phyloP scores from a whole-genome alignment of 257 asterid genomes.

The Solanum chiquidenum region DNA sequence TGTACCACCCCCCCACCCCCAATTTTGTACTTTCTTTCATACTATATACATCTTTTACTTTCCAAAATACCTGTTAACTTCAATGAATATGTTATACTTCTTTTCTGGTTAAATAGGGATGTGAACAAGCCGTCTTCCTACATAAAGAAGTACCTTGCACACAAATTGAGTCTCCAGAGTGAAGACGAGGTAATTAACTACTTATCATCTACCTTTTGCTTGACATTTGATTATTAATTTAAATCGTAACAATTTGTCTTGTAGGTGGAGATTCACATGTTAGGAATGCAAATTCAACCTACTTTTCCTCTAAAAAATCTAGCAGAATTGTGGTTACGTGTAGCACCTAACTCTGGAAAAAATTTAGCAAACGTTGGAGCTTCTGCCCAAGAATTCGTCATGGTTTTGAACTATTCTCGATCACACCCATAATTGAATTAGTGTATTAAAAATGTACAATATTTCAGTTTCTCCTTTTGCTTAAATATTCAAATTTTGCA shows the following conservation, averaged over 20 bases:
- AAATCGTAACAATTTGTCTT: not conserved
- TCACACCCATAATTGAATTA: not conserved
- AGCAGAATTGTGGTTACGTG: constrained; percentile 2
- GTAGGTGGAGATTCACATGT: constrained; percentile 14
- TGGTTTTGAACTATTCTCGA: constrained; percentile 9
- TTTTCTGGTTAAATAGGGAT: constrained; percentile 3
- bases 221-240: not conserved
- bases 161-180: constrained; percentile 4
- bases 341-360: not conserved
- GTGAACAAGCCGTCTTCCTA: not conserved
- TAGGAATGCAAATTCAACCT: constrained; percentile 1
- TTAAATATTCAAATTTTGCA: not conserved
- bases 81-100: not conserved
- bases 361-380: not conserved
- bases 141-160: constrained; percentile 9
- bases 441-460: not conserved
- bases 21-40: too few species aligned
- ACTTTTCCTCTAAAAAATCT: not conserved
- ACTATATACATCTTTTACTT: not conserved
- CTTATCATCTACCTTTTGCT: not conserved
- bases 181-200: constrained; percentile 9
- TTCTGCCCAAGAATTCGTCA: constrained; percentile 13
- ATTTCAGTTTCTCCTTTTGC: not conserved
- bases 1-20: too few species aligned
- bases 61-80: not conserved